Percentiles rank a stretch among this genome's conserved stretches.
These are phyloP conservation scores for Hamamelis virginiana DNA, from an alignment of 164 flowering plant species.

Conservation along the genomic window DNA sequence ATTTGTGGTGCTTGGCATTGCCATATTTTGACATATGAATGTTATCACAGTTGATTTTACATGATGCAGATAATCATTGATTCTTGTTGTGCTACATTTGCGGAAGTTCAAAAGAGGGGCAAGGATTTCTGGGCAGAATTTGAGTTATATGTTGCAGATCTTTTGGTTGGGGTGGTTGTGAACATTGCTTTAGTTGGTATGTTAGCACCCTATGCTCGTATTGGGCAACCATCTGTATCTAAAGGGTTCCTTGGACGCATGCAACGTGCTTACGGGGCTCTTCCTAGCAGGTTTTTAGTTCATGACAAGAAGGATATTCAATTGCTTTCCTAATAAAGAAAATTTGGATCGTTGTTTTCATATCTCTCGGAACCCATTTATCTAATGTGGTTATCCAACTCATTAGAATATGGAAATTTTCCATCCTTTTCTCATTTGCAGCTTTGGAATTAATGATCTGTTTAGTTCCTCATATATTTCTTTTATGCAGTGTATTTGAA, in stretches of 20 bases:
- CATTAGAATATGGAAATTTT: no score
- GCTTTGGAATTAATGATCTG: no score
- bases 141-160: conserved; percentile 73
- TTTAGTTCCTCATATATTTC: not conserved
- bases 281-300: conserved; percentile 12
- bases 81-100: conserved; percentile 96
- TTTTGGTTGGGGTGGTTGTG: not conserved
- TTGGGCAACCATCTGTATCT: conserved; percentile 66
- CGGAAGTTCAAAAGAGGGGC: conserved; percentile 92
- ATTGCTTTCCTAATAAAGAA: not conserved
- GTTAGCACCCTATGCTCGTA: conserved; percentile 89
- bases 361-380: not conserved
- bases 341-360: not conserved
- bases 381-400: no score
- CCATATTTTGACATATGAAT: no score
- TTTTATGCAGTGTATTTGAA: conserved; percentile 36
- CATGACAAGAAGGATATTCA: not conserved
- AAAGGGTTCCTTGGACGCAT: conserved; percentile 63
- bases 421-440: no score
- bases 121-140: conserved; percentile 96
- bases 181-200: conserved; percentile 63
- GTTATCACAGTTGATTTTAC: not conserved
- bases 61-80: conserved; percentile 79
- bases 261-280: conserved; percentile 57
- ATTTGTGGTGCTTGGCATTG: no score